phyloP scores from a whole-genome alignment of 176 grass and related monocot species.

The Dactylis glomerata region DNA sequence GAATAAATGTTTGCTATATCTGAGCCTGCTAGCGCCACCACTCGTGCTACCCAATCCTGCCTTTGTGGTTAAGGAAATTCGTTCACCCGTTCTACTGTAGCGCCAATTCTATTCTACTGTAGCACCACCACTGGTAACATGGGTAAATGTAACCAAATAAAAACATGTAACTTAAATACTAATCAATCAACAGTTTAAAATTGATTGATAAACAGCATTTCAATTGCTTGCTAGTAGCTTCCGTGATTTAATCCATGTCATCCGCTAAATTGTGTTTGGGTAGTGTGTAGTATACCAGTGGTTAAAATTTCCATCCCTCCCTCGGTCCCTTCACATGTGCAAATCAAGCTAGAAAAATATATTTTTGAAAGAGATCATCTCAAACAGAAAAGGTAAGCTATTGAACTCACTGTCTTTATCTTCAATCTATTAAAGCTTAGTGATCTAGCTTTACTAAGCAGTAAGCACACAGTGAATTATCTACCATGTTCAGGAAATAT shows the following conservation, averaged over 20 bases:
- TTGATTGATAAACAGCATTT: neutral
- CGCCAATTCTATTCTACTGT: too few relatives aligned
- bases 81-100: too few relatives aligned
- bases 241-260: neutral
- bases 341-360: neutral
- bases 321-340: neutral
- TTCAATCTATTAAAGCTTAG: neutral
- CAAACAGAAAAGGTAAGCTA: neutral
- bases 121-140: too few relatives aligned
- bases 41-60: too few relatives aligned
- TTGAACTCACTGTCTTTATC: neutral
- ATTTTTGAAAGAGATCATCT: neutral
- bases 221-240: neutral
- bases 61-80: too few relatives aligned
- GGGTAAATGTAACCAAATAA: neutral
- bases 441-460: neutral
- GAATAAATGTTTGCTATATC: too few relatives aligned
- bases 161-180: neutral
- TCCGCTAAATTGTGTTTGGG: neutral
- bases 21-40: too few relatives aligned
- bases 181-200: neutral
- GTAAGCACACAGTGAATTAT: neutral
- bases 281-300: neutral
- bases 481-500: neutral
- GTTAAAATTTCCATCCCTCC: neutral